Evolutionary conservation across 2,329 filamentous ascomycete species (phyloP).

Genomic region (Didymella keratinophila): DNA sequence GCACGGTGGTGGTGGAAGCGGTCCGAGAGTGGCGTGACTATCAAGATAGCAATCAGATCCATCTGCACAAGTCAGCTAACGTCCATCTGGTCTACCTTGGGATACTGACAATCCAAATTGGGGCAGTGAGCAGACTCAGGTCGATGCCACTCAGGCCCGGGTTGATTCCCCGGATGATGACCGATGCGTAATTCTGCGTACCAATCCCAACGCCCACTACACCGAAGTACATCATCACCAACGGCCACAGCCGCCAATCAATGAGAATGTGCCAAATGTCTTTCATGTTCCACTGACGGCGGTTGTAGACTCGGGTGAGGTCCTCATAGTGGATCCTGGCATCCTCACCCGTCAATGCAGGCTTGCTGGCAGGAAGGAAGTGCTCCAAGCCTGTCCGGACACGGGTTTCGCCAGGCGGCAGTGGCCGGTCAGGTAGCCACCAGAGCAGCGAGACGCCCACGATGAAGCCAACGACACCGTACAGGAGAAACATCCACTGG

Average conservation of each 20-base stretch:
- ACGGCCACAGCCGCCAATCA: conserved; percentile 88
- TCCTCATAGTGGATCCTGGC: conserved; percentile 84
- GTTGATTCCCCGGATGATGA: conserved; percentile 84
- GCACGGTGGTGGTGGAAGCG: conserved; percentile 83
- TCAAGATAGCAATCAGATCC: conserved; percentile 86
- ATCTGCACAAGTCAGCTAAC: conserved; percentile 60
- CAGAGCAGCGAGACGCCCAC: conserved; percentile 79
- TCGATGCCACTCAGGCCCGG: conserved; percentile 74
- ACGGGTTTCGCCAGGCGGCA: conserved; percentile 72
- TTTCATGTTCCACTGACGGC: conserved; percentile 73
- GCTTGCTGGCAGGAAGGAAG: conserved; percentile 73
- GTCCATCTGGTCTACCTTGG: neutral
- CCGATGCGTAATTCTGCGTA: conserved; percentile 84
- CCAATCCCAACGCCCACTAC: conserved; percentile 93
- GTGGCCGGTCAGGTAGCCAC: conserved; percentile 88
- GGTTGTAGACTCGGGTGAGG: conserved; percentile 79
- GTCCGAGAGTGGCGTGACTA: conserved; percentile 85
- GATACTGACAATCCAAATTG: conserved; percentile 83
- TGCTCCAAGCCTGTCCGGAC: conserved; percentile 62
- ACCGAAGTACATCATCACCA: conserved; percentile 92
- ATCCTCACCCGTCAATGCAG: conserved; percentile 78
- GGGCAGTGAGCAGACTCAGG: conserved; percentile 83
- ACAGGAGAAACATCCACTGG: conserved; percentile 92
- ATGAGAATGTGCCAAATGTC: conserved; percentile 76
- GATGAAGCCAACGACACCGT: conserved; percentile 76